Percentiles rank a stretch among this genome's conserved stretches.
Conservation (phyloP, 768 basidiomycete species). For the Suillus cothurnatus region DNA sequence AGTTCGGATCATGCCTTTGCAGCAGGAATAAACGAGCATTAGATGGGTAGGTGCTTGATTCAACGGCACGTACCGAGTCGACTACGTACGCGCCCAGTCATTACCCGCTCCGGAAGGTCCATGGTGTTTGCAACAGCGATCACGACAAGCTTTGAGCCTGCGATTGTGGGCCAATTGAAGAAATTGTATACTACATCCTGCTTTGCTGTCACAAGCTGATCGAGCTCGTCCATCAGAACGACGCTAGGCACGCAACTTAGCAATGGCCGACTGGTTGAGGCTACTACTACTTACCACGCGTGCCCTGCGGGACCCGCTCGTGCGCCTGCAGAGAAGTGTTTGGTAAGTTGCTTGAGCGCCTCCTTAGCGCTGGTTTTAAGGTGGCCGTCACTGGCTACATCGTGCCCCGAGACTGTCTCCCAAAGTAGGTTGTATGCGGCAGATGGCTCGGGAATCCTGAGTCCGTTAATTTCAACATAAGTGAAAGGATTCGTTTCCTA, state of each 20-base stretch:
- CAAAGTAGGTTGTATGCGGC: conserved; percentile 91
- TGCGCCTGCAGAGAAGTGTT: conserved; percentile 70
- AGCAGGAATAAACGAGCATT: not conserved
- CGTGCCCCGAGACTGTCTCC: conserved; percentile 88
- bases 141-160: conserved; percentile 87
- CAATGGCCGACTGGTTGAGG: not conserved
- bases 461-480: conserved; percentile 97
- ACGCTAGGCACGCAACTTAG: conserved; percentile 55
- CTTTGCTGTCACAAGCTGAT: conserved; percentile 93
- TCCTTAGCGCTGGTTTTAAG: conserved; percentile 76
- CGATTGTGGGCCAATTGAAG: conserved; percentile 98
- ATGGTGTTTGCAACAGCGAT: conserved; percentile 98
- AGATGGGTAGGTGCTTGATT: not conserved
- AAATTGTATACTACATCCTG: conserved; percentile 99
- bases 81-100: conserved; percentile 90
- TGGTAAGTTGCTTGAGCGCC: conserved; percentile 75
- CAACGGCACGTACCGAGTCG: conserved; percentile 66
- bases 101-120: conserved; percentile 93
- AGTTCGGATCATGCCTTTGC: conserved; percentile 82
- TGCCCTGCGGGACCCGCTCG: conserved; percentile 76
- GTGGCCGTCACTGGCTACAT: conserved; percentile 61
- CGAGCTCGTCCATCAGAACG: conserved; percentile 97
- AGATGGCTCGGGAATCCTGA: conserved; percentile 90
- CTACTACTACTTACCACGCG: conserved; percentile 67
- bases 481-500: conserved; percentile 95